Base-by-base conservation (phyloP, 2,329 filamentous ascomycete species). In the Allantophomopsis cytisporea region DNA sequence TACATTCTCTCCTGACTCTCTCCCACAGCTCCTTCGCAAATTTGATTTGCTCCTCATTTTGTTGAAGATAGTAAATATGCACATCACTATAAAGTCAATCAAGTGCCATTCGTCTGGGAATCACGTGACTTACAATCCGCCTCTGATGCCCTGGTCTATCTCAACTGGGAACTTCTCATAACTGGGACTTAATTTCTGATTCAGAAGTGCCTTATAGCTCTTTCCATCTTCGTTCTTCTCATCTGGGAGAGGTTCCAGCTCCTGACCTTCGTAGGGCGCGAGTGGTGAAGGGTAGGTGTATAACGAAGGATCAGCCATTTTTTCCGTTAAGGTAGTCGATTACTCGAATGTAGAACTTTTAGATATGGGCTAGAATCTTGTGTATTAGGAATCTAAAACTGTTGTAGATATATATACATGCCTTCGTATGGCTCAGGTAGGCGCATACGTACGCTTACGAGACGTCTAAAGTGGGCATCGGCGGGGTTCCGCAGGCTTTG, bases 31-130 rank as follows among this genome's bases (percentile, higher is more conserved):
- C 77, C 20, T 61, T 67, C 1, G 86, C 86, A 53, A 80, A 89
- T 30, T 71, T 64, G 0, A 59, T 57, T 53, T 93, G 82, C 5
- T 66, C 61, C 1, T 68, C 56, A 44, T 80, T 80, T 35, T 63
- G 68, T 52, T 78, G 73, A 46, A 78, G 73, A 58, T 86, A 84
- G 61, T 94, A 94, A 50, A 94, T 78, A 58, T 94, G 87, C 13
- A 93, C 61, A 54, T 94, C 87, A 47, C 72, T 77, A 21, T 20
- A 10, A 18, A n/a, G 31, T 15, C 31, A 34, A 39, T 15, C 21
- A 15, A 35, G 38, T 31, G n/a, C 21, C 15, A 20, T 14, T 14
- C n/a, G 18, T 6, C 3, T 14, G 14, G 14, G 12, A n/a, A 17
- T 15, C 38, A 37, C 16, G n/a, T 16, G 23, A 62, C 69, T 56